These are phyloP conservation scores for Cladosporium phlei DNA, from an alignment of 2,329 filamentous ascomycete species.

Conservation along the genomic window DNA sequence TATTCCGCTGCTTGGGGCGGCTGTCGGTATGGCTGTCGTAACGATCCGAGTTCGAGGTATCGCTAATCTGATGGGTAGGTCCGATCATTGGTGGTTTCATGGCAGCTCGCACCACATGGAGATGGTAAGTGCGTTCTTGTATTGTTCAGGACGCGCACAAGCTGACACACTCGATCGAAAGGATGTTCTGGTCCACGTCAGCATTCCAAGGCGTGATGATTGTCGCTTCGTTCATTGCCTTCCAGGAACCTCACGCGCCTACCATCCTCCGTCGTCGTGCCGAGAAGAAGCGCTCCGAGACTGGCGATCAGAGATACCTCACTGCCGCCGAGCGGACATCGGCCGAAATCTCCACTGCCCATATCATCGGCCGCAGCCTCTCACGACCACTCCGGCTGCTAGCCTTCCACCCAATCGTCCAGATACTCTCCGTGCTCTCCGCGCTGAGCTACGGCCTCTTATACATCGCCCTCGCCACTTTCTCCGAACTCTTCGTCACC, in stretches of 20 bases:
- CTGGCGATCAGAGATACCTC: conserved; percentile 50
- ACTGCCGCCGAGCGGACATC: conserved; percentile 58
- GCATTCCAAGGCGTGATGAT: conserved; percentile 60
- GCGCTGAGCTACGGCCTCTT: conserved; percentile 36
- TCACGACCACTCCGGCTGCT: conserved; percentile 33
- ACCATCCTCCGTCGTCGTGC: conserved; percentile 51
- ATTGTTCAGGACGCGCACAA: not conserved
- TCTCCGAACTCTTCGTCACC: conserved; percentile 29
- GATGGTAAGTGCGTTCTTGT: conserved; percentile 47
- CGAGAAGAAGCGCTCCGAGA: conserved; percentile 37
- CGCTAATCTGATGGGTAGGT: conserved; percentile 41
- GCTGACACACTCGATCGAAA: not conserved
- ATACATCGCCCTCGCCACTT: conserved; percentile 35
- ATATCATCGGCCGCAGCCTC: conserved; percentile 27
- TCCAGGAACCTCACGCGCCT: conserved; percentile 62
- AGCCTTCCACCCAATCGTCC: conserved; percentile 34
- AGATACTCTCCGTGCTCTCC: conserved; percentile 33
- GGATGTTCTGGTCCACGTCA: conserved; percentile 61
- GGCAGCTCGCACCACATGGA: conserved; percentile 59
- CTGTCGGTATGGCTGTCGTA: conserved; percentile 22
- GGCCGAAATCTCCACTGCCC: conserved; percentile 40
- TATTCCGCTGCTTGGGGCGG: conserved; percentile 60
- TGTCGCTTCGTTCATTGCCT: conserved; percentile 55
- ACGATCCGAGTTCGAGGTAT: no score
- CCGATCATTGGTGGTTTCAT: conserved; percentile 64